Base-by-base conservation (phyloP, 2,329 filamentous ascomycete genomes). In the Eutypa lata region DNA sequence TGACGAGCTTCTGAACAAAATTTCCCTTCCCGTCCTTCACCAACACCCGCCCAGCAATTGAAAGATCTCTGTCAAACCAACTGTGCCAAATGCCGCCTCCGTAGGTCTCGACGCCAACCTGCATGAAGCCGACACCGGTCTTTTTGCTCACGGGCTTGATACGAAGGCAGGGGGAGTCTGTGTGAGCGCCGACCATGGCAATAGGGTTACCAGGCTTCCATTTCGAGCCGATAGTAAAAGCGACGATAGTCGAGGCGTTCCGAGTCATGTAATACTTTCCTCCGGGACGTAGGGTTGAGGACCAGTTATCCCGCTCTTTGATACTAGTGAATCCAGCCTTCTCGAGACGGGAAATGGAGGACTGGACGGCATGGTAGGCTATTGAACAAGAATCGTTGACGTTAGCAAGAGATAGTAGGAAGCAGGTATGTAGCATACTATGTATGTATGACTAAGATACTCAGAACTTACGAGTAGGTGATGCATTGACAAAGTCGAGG, bases 21-120 rank as follows among this genome's bases (percentile, higher is more conserved):
- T 82, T 86, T 49, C 89, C 90, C 53, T 89, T 81, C 46, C 80
- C 81, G 53, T 86, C 86, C 62, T 82, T 85, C 52, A 94, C 89
- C 77, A 97, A 87, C 14, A 90, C 90, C 54, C 94, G 83, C 8
- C 94, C 94, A 31, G 94, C 94, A 50, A 97, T 85, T 63, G 90
- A 89, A 57, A 99, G 77, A 70, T 99, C 94, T 48, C 94, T 87
- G 71, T 99, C 94, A 68, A 99, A 99, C 94, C 89, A 99, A 46
- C 90, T 96, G 73, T 97, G 92, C 93, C 93, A 97, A 65, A 97
- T 87, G 52, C 94, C 94, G 56, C 94, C 94, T 50, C 94, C 94
- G 67, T 99, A 99, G 2, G 91, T 93, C 78, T 99, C 94, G 49
- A 97, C 93, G 50, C 92, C 94, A 53, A 99, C 87, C 73, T 99